Evolutionary conservation across 768 basidiomycete species (phyloP).

Genomic region (Gymnopilus junonius): DNA sequence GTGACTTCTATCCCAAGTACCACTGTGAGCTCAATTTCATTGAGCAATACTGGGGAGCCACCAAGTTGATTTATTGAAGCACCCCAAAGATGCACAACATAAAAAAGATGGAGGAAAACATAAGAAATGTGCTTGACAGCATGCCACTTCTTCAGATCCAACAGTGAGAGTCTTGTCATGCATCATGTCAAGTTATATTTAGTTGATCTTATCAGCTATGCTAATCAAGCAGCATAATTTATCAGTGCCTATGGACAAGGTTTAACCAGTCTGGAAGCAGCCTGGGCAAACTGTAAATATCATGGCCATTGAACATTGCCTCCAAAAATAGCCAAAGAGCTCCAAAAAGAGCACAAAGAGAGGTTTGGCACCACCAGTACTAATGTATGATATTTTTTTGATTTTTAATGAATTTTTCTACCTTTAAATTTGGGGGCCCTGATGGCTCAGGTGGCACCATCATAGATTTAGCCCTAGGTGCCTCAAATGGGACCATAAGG

Average conservation of each 20-base stretch:
- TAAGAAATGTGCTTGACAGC: constrained; percentile 29
- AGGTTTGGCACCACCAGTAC: too few relatives aligned
- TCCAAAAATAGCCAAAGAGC: constrained; percentile 19
- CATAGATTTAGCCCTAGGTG: too few relatives aligned
- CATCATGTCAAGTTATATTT: not conserved
- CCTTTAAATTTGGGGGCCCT: too few relatives aligned
- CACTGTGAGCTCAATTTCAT: constrained; percentile 43
- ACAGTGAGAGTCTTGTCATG: constrained; percentile 36
- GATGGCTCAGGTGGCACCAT: too few relatives aligned
- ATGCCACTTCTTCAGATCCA: too few relatives aligned
- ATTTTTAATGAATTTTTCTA: too few relatives aligned
- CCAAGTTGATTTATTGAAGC: constrained; percentile 32
- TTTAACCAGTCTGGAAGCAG: constrained; percentile 28
- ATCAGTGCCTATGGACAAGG: constrained; percentile 30
- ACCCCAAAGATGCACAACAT: constrained; percentile 27
- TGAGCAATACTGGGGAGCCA: constrained; percentile 40
- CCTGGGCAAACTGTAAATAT: too few relatives aligned
- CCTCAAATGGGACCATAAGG: too few relatives aligned
- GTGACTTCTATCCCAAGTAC: constrained; percentile 27
- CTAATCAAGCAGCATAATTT: constrained; percentile 25
- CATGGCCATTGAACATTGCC: too few relatives aligned
- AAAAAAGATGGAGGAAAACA: constrained; percentile 37
- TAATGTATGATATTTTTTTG: too few relatives aligned
- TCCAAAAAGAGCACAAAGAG: too few relatives aligned
- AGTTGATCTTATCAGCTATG: constrained; percentile 27